A percentile compares a stretch with the other conserved stretches of the same genome.
phyloP scores from a whole-genome alignment of 2,329 filamentous ascomycete species.

The Magnaporthales sp. region DNA sequence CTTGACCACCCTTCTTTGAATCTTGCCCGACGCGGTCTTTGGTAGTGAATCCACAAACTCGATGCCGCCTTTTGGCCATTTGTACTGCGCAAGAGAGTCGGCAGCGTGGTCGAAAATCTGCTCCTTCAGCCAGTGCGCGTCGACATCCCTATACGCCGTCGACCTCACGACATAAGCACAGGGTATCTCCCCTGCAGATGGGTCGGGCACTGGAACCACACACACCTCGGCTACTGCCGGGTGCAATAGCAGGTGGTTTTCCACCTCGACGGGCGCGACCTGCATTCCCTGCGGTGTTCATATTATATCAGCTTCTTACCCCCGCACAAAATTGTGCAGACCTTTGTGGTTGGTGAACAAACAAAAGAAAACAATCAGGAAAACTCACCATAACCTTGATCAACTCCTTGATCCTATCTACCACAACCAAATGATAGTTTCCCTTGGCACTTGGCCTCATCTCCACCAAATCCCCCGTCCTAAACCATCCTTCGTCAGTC shows the following conservation, averaged over 20 bases:
- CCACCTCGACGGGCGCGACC: not conserved
- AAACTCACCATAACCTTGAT: slow-evolving; percentile 44
- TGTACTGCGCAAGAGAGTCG: not conserved
- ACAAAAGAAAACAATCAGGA: not conserved
- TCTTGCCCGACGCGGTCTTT: not conserved
- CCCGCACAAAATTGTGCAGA: not conserved
- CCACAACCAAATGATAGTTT: slow-evolving; percentile 63
- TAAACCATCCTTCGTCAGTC: slow-evolving; percentile 75
- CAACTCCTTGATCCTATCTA: slow-evolving; percentile 84
- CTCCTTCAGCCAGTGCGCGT: not conserved
- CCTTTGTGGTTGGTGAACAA: no score
- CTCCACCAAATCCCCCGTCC: slow-evolving; percentile 77
- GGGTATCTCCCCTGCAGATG: not conserved
- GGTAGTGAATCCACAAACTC: not conserved
- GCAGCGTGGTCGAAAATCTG: not conserved
- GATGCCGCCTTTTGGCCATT: not conserved
- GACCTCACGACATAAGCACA: not conserved
- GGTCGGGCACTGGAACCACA: not conserved
- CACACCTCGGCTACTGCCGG: not conserved
- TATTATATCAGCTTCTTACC: not conserved
- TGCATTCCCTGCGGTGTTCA: not conserved
- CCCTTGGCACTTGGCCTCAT: slow-evolving; percentile 40
- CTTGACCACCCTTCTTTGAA: not conserved
- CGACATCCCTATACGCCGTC: not conserved
- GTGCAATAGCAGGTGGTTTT: not conserved